Evolutionary conservation across 2,329 filamentous ascomycete genomes (phyloP), one percentile per base, ranked within the genome.

Genomic region (Epichloe sibirici): DNA sequence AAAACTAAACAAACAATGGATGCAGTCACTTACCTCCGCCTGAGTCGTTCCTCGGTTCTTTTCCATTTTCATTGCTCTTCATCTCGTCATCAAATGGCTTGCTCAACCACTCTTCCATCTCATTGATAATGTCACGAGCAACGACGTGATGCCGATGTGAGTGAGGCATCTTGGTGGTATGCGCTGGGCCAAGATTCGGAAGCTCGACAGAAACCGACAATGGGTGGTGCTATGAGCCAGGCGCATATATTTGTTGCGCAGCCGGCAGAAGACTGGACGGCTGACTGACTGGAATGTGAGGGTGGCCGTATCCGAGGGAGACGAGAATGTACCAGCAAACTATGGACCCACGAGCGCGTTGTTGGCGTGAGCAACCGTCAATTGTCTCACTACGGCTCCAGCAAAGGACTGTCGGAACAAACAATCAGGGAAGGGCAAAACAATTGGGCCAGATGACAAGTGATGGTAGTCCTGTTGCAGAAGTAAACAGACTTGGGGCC

Each of bases 361-460:
- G 52, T 44, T 48, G 48, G 47, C 52, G 49, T 55, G 23, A 50
- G 47, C 40, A 49, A 34, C 45, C 49, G 42, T 54, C 55, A 37
- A 52, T 48, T 56, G 53, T 57, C 48, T 57, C 47, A 44, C 46
- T 23, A 47, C 23, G 39, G 46, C 42, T 45, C 13, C 3, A 34
- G 34, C 8, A 31, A n/a, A 28, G 9, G n/a, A 28, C 12, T 48
- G 43, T 37, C 49, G 34, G 23, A 43, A 43, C 37, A 47, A 52
- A 46, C n/a, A 28, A 17, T 28, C 46, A 52, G 46, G 45, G 43
- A 40, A 51, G 34, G 35, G 38, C 21, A 51, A 48, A 48, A 53
- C 49, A 56, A 57, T 58, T 65, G 61, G 61, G 57, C 58, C 58
- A 59, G 55, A 50, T 63, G 60, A 60, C 61, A 61, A 60, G 55